phyloP scores from a whole-genome alignment of 805 yeast genomes.

The Jamesozyma rosinii region DNA sequence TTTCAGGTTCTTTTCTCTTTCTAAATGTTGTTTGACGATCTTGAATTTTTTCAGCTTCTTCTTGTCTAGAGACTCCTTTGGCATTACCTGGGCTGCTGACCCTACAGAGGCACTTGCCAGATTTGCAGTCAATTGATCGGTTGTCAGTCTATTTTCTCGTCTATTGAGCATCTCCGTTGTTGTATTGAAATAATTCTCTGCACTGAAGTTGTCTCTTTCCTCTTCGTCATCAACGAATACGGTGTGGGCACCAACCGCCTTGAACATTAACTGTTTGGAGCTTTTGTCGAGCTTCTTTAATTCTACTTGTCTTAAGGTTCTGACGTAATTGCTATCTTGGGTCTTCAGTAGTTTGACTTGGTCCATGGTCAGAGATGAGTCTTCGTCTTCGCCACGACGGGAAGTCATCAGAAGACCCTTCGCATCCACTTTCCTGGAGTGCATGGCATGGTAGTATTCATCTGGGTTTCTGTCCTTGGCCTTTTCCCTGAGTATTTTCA shows the following conservation, averaged over 20 bases:
- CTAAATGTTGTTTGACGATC: slow-evolving; percentile 52
- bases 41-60: slow-evolving; percentile 55
- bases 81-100: slow-evolving; percentile 23
- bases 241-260: slow-evolving; percentile 66
- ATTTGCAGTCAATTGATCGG: slow-evolving; percentile 44
- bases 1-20: slow-evolving; percentile 58
- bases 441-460: slow-evolving; percentile 95
- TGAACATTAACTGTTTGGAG: slow-evolving; percentile 38
- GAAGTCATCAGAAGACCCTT: slow-evolving; percentile 61
- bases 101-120: slow-evolving; percentile 9
- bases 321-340: slow-evolving; percentile 81
- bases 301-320: slow-evolving; percentile 68
- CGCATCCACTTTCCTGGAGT: slow-evolving; percentile 53
- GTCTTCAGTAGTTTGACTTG: slow-evolving; percentile 79
- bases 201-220: slow-evolving; percentile 48
- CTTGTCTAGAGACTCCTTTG: slow-evolving; percentile 36
- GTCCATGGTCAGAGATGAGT: slow-evolving; percentile 45
- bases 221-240: slow-evolving; percentile 66
- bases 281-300: slow-evolving; percentile 49
- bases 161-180: slow-evolving; percentile 51
- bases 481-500: slow-evolving; percentile 65
- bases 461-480: slow-evolving; percentile 77
- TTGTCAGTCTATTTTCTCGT: slow-evolving; percentile 62
- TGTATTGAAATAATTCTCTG: slow-evolving; percentile 63
- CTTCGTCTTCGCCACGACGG: slow-evolving; percentile 43